Percentiles rank a stretch among this genome's conserved stretches.
These are phyloP conservation scores for Stephania japonica DNA, from an alignment of 164 flowering plant species.

Conservation along the genomic window DNA sequence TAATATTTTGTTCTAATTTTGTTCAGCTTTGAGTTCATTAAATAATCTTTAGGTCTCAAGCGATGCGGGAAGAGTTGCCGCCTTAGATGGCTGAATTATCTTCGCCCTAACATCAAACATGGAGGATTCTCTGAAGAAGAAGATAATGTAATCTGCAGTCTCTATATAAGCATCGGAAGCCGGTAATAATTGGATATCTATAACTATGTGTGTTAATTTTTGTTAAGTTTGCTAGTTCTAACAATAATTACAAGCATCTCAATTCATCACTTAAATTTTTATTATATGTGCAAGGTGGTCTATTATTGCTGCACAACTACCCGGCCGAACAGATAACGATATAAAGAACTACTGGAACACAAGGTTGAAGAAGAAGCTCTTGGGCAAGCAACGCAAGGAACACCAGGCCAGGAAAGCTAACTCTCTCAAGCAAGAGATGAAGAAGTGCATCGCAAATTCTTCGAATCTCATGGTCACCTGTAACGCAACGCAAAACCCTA, in stretches of 20 bases:
- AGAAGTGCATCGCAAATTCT: slow-evolving; percentile 20
- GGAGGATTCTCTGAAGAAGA: slow-evolving; percentile 89
- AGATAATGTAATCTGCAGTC: slow-evolving; percentile 78
- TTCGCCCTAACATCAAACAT: slow-evolving; percentile 79
- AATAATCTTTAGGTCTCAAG: slow-evolving; percentile 47
- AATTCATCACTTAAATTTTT: too few relatives aligned
- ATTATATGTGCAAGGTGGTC: slow-evolving; percentile 59
- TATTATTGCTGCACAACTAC: slow-evolving; percentile 74
- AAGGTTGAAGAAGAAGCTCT: slow-evolving; percentile 72
- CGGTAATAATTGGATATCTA: slow-evolving; percentile 30
- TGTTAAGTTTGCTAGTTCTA: background rate
- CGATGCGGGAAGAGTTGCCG: slow-evolving; percentile 94
- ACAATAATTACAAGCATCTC: too few relatives aligned
- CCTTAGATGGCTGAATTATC: slow-evolving; percentile 82
- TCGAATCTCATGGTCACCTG: slow-evolving; percentile 13
- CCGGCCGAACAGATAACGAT: slow-evolving; percentile 82
- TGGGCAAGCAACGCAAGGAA: slow-evolving; percentile 59
- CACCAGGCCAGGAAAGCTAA: slow-evolving; percentile 32
- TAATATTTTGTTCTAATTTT: background rate
- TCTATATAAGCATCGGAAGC: slow-evolving; percentile 78
- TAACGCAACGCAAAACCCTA: slow-evolving; percentile 13
- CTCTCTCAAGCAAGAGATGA: slow-evolving; percentile 33
- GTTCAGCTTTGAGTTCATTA: background rate
- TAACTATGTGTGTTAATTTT: background rate
- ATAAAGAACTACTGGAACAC: slow-evolving; percentile 94